These are phyloP conservation scores for Penicillium samsonianum DNA, from an alignment of 495 filamentous ascomycete species.

Conservation along the genomic window DNA sequence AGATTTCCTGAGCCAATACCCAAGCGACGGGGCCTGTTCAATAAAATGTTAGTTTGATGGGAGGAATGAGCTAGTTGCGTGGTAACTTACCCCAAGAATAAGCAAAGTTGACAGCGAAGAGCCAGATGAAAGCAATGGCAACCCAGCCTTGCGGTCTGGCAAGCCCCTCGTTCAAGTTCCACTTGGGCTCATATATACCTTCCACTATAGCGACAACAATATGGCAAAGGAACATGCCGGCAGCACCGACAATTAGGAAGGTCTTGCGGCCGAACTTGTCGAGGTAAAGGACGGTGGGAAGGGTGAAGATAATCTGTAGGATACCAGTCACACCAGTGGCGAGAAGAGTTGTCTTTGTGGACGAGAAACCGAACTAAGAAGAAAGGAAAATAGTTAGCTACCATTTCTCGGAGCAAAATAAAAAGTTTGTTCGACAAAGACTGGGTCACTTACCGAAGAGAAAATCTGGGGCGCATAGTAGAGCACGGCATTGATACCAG, in stretches of 20 bases:
- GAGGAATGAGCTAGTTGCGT: background rate
- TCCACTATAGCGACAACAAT: slow-evolving; percentile 44
- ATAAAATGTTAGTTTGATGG: background rate
- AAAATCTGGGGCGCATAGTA: slow-evolving; percentile 56
- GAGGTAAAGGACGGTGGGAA: slow-evolving; percentile 66
- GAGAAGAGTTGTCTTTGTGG: slow-evolving; percentile 57
- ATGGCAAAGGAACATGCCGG: slow-evolving; percentile 64
- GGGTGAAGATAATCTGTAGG: slow-evolving; percentile 69
- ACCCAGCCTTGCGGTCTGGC: slow-evolving; percentile 41
- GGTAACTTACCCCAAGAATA: slow-evolving; percentile 39
- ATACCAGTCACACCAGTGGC: slow-evolving; percentile 71
- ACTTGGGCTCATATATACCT: slow-evolving; percentile 37
- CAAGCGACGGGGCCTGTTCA: slow-evolving; percentile 36
- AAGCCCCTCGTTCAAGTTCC: slow-evolving; percentile 28
- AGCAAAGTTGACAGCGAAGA: slow-evolving; percentile 46
- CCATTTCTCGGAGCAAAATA: background rate
- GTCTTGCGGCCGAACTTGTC: slow-evolving; percentile 70
- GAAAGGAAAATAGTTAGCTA: background rate
- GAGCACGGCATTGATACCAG: slow-evolving; percentile 63
- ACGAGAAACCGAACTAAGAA: slow-evolving; percentile 29
- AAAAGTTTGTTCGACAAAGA: background rate
- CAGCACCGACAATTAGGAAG: slow-evolving; percentile 68
- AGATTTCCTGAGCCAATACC: slow-evolving; percentile 46
- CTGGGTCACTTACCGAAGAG: slow-evolving; percentile 1
- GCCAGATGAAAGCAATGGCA: slow-evolving; percentile 44